Conservation (phyloP, 202 grass and related monocot species). For the Carex sylvatica region DNA sequence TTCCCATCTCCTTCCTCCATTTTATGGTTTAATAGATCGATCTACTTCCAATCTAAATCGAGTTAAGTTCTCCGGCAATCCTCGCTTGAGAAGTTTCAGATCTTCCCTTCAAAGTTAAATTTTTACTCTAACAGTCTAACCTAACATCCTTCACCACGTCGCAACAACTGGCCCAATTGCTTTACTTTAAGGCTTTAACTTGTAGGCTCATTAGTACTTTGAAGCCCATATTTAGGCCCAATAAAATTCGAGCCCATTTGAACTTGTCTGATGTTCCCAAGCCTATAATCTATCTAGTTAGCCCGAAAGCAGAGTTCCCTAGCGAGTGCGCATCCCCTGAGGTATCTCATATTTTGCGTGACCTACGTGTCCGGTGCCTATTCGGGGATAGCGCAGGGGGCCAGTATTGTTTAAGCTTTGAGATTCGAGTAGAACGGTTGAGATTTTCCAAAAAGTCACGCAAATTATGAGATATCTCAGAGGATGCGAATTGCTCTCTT, state of each 20-base stretch:
- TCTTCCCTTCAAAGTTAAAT: conserved; percentile 19
- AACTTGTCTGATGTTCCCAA: neutral
- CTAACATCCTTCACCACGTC: neutral
- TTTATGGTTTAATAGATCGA: neutral
- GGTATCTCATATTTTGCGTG: too few species aligned
- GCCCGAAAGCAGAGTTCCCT: neutral
- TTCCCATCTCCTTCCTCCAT: conserved; percentile 28
- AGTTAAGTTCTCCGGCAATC: neutral
- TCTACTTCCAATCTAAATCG: neutral
- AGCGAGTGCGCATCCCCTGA: too few species aligned
- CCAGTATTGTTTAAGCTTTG: too few species aligned
- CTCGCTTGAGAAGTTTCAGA: neutral
- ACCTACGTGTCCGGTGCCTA: too few species aligned
- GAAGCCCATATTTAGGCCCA: conserved; percentile 11
- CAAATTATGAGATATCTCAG: too few species aligned
- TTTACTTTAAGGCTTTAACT: neutral
- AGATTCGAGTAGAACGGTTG: too few species aligned
- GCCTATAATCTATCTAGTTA: neutral
- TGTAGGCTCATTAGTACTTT: conserved; percentile 13
- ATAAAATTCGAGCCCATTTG: neutral
- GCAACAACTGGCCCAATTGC: conserved; percentile 23
- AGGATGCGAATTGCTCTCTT: too few species aligned
- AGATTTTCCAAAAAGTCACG: too few species aligned
- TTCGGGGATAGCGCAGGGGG: too few species aligned
- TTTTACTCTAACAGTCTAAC: conserved; percentile 1